These are phyloP conservation scores for Salix dunnii DNA, from an alignment of 345 rosid genomes.

Conservation along the genomic window DNA sequence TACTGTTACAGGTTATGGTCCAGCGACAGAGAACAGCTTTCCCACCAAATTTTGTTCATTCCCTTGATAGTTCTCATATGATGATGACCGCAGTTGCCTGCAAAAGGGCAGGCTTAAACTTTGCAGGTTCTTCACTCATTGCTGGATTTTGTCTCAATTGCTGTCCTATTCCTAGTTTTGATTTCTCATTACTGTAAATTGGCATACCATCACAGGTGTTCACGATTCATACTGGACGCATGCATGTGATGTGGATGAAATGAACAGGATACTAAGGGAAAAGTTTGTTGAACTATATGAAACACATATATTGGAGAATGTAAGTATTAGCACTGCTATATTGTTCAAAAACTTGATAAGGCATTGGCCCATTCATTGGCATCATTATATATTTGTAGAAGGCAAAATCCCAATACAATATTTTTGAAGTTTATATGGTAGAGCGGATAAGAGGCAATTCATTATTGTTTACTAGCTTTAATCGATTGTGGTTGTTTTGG, in stretches of 20 bases:
- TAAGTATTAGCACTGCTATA: constrained; percentile 31
- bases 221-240: constrained; percentile 99
- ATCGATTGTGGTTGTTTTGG: not conserved
- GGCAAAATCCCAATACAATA: not conserved
- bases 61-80: constrained; percentile 98
- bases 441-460: not conserved
- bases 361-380: not conserved
- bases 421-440: not conserved
- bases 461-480: not conserved
- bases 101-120: constrained; percentile 69
- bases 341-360: not conserved
- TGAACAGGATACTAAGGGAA: constrained; percentile 82
- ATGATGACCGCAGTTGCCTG: constrained; percentile 99
- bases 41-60: constrained; percentile 97
- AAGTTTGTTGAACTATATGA: constrained; percentile 90
- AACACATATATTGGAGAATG: constrained; percentile 82
- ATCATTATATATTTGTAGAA: not conserved
- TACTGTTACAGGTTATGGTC: constrained; percentile 55
- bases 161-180: constrained; percentile 5
- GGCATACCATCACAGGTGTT: constrained; percentile 61
- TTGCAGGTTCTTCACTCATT: constrained; percentile 60
- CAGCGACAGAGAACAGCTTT: constrained; percentile 92
- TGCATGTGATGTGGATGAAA: constrained; percentile 88
- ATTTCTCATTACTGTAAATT: constrained; percentile 14
- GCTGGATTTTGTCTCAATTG: not conserved